Evolutionary conservation across 495 filamentous ascomycete genomes (phyloP), one percentile per base, ranked within the genome.

Genomic region (Talaromyces ruber): DNA sequence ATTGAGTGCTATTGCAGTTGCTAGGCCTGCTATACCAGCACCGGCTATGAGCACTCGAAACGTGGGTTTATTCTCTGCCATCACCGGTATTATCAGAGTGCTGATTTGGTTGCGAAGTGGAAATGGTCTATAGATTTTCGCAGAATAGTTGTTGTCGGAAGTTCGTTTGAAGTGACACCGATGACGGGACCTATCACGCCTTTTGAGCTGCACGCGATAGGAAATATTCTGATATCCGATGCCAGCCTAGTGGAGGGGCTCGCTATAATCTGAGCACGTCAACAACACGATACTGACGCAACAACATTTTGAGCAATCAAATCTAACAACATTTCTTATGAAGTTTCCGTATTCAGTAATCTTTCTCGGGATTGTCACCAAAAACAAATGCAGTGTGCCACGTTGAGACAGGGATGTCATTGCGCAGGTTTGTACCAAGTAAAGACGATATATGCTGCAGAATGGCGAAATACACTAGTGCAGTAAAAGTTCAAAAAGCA

Each of bases 11-110:
- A 81, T 76, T 3, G 79, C 78, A 12, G 74, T 69, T 30, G 74
- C 72, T 9, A 82, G 72, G 5, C 79, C 79, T 8, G 78, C 79
- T 30, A 82, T 79, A 16, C 79, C 79, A 43, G 74, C 77, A 8
- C 79, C 79, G 4, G 76, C 67, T 52, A 82, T 80, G 11, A 77
- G 72, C 12, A 82, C 63, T 26, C 76, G 74, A 52, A 75, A 62
- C 1, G 62, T 56, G 9, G 70, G 32, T 8, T 55, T 45, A n/a
- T 61, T 54, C 29, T 50, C 64, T 4, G 60, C 47, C 68, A 68
- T 72, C n/a, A n/a, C n/a, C n/a, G n/a, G n/a, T 4, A 14, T 45
- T 39, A 47, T 14, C 25, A 37, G 24, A 24, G 39, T 47, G 5
- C 18, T 21, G n/a, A n/a, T n/a, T n/a, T n/a, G n/a, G n/a, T n/a